Conservation (phyloP, 805 yeast genomes). For the Groenewaldozyma tartarivorans region DNA sequence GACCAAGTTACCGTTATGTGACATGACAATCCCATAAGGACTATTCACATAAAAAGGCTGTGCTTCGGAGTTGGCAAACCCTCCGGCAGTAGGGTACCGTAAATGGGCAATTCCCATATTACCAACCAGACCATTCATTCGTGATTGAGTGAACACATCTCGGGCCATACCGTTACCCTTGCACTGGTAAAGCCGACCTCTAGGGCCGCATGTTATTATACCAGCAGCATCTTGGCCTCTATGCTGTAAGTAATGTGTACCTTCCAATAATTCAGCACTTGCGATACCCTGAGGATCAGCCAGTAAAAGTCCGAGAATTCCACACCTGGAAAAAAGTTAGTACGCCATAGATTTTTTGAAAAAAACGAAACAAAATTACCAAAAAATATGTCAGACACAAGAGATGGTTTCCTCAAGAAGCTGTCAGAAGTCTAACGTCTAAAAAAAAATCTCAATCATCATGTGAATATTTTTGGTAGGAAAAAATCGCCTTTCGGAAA, state of each 20-base stretch:
- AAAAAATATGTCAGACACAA: too few relatives aligned
- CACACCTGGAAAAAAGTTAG: constrained; percentile 59
- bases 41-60: constrained; percentile 97
- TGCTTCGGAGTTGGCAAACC: constrained; percentile 91
- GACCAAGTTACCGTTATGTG: constrained; percentile 93
- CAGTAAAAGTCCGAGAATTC: constrained; percentile 78
- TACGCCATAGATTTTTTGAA: too few relatives aligned
- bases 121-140: constrained; percentile 76
- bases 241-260: constrained; percentile 86
- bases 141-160: constrained; percentile 82
- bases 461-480: constrained; percentile 4
- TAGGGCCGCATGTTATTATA: constrained; percentile 86
- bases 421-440: constrained; percentile 22
- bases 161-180: constrained; percentile 99
- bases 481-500: too few relatives aligned
- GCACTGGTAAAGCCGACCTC: constrained; percentile 93
- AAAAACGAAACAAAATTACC: neutral
- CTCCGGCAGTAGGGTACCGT: constrained; percentile 96
- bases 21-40: constrained; percentile 84
- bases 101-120: constrained; percentile 92
- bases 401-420: constrained; percentile 1
- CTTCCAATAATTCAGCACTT: constrained; percentile 87
- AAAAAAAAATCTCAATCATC: constrained; percentile 15
- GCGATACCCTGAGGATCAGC: constrained; percentile 66
- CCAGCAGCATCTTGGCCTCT: constrained; percentile 99